These are phyloP conservation scores for Knoxdaviesia proteae DNA, from an alignment of 2,329 filamentous ascomycete species.

Conservation along the genomic window DNA sequence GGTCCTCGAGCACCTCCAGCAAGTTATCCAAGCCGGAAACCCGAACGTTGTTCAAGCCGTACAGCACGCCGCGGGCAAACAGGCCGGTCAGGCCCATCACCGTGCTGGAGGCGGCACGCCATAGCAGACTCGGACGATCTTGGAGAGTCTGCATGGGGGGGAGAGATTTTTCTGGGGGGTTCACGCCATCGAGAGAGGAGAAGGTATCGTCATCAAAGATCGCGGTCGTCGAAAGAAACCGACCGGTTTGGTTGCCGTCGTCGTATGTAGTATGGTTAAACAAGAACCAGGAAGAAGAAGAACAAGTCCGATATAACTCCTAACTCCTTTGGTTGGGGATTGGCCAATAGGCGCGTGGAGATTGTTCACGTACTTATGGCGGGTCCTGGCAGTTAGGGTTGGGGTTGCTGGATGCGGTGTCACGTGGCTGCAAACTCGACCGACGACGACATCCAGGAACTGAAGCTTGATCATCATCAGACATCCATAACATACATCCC, in stretches of 20 bases:
- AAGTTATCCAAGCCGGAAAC: conserved; percentile 59
- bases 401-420: too few species aligned
- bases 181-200: neutral
- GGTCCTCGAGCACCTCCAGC: conserved; percentile 51
- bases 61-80: conserved; percentile 55
- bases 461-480: too few species aligned
- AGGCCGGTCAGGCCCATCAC: conserved; percentile 55
- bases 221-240: neutral
- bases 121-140: conserved; percentile 37
- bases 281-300: neutral
- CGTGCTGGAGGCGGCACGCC: conserved; percentile 52
- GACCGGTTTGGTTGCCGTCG: neutral
- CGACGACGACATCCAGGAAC: too few species aligned
- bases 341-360: too few species aligned
- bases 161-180: neutral
- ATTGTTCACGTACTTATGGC: too few species aligned
- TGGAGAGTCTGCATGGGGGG: conserved; percentile 5
- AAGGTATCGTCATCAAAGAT: too few species aligned
- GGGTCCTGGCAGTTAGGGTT: too few species aligned
- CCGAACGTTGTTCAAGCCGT: conserved; percentile 53
- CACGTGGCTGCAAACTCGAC: too few species aligned
- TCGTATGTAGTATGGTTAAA: neutral
- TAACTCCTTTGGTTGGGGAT: too few species aligned
- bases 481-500: too few species aligned
- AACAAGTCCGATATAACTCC: too few species aligned